These are phyloP conservation scores for Ascochyta lentis DNA, from an alignment of 2,329 filamentous ascomycete species.

Conservation along the genomic window DNA sequence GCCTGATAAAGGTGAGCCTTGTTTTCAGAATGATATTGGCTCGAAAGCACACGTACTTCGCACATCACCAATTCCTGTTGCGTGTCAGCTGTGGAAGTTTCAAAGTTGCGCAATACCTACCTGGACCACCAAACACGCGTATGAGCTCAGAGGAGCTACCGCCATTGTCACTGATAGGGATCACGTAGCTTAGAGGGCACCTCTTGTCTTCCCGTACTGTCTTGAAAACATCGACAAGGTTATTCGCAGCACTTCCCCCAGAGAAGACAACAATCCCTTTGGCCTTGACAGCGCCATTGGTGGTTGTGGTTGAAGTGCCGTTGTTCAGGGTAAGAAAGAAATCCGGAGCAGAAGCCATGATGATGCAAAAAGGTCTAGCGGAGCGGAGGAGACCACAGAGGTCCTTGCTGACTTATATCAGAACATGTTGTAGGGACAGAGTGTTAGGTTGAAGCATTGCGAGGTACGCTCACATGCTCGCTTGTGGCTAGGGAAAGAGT, in stretches of 20 bases:
- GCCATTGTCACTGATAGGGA: constrained; percentile 95
- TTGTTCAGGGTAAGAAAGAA: constrained; percentile 25
- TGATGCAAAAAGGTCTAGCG: constrained; percentile 11
- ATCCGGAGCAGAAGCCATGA: constrained; percentile 26
- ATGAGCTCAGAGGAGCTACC: constrained; percentile 94
- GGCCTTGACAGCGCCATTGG: constrained; percentile 33
- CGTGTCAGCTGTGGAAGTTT: not conserved
- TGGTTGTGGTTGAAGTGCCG: constrained; percentile 23
- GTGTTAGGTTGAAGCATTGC: constrained; percentile 26
- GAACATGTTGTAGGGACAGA: constrained; percentile 27
- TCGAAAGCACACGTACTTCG: constrained; percentile 63
- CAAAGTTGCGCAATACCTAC: constrained; percentile 54
- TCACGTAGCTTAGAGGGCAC: constrained; percentile 80
- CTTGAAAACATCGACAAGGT: constrained; percentile 87
- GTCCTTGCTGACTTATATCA: constrained; percentile 24
- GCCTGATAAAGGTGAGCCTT: constrained; percentile 57
- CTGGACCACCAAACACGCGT: constrained; percentile 91
- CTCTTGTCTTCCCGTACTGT: constrained; percentile 65
- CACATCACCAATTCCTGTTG: constrained; percentile 71
- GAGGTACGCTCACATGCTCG: constrained; percentile 11
- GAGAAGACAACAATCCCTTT: constrained; percentile 83
- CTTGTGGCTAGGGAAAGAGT: constrained; percentile 32
- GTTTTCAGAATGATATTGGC: not conserved
- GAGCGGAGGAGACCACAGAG: constrained; percentile 22
- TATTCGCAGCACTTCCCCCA: constrained; percentile 93